Base-by-base conservation (phyloP, 2,329 filamentous ascomycete species). In the Venturia pyrina region DNA sequence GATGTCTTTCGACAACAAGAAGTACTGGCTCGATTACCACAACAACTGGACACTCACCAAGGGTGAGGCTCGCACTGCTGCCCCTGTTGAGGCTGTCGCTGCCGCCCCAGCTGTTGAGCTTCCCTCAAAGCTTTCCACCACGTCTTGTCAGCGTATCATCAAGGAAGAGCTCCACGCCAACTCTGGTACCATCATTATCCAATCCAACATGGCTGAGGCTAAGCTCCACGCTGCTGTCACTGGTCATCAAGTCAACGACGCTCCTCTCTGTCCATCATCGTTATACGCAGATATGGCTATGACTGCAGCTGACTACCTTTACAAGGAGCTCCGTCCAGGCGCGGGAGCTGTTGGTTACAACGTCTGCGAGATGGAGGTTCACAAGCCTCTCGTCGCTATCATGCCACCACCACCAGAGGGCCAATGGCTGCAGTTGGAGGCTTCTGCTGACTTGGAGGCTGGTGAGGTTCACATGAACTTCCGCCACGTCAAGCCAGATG, bases 31-130 rank as follows among this genome's bases (percentile, higher is more conserved):
- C 19, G 85, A 86, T 72, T 89, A 89, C 74, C 80, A 82, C 68
- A 87, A 89, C 68, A 87, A 91, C 74, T 92, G 88, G 86, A 84
- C 81, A 41, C 76, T 91, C 46, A 86, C 82, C 68, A 92, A 92
- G 79, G 87, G 81, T 66, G 84, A 89, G 69, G 82, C 78, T 48
- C 72, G 78, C 41, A 70, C 77, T 57, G 77, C 78, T 69, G 72
- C 73, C 10, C 72, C 78, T 43, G 70, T 77, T 57, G 77, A 78
- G 69, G 72, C 73, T 11, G 74, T 73, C 53, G 74, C 76, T 48
- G 69, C 69, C 17, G 71, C 77, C 24, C 72, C 79, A 15, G 75
- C 73, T 37, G 76, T 79, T 60, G 75, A 79, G 41, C 75, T 82
- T 59, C 76, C 78, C 44, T 79, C 80, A 63, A 86, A 83, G 77